phyloP scores from a whole-genome alignment of 2,329 filamentous ascomycete species.

The Claviceps sp. region DNA sequence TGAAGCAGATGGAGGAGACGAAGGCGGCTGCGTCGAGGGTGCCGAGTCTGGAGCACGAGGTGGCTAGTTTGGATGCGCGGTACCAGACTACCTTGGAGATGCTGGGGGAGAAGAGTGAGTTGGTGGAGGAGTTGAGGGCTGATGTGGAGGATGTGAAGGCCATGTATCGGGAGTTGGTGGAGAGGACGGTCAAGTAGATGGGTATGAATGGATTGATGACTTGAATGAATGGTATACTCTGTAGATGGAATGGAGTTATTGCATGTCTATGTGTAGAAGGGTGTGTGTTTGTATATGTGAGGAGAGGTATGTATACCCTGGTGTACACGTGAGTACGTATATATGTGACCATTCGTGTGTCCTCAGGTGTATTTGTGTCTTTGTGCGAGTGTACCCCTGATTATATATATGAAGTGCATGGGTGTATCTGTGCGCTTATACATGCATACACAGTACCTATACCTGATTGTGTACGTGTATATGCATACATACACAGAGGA shows the following conservation, averaged over 20 bases:
- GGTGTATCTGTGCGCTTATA: too few relatives aligned
- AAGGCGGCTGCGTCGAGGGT: constrained; percentile 46
- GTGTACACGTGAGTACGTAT: too few relatives aligned
- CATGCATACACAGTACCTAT: too few relatives aligned
- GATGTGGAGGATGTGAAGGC: constrained; percentile 90
- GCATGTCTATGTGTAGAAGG: too few relatives aligned
- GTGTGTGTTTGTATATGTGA: too few relatives aligned
- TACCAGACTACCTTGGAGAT: constrained; percentile 90
- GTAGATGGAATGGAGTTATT: too few relatives aligned
- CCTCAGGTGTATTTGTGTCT: too few relatives aligned
- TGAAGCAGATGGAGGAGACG: constrained; percentile 72
- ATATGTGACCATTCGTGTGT: too few relatives aligned
- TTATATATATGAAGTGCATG: too few relatives aligned
- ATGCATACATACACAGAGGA: too few relatives aligned
- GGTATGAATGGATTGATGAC: neutral
- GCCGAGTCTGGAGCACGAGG: constrained; percentile 50
- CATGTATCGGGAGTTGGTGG: constrained; percentile 88
- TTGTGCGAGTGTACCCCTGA: too few relatives aligned
- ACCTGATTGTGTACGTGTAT: neutral
- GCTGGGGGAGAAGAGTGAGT: constrained; percentile 92
- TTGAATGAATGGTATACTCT: neutral
- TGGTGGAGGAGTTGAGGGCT: constrained; percentile 76
- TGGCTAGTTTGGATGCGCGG: constrained; percentile 56
- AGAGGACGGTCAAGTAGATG: constrained; percentile 59
- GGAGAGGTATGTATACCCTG: too few relatives aligned